These are phyloP conservation scores for Cutaneotrichosporon dermatis DNA, from an alignment of 1,284 basidiomycete genomes.

Conservation along the genomic window DNA sequence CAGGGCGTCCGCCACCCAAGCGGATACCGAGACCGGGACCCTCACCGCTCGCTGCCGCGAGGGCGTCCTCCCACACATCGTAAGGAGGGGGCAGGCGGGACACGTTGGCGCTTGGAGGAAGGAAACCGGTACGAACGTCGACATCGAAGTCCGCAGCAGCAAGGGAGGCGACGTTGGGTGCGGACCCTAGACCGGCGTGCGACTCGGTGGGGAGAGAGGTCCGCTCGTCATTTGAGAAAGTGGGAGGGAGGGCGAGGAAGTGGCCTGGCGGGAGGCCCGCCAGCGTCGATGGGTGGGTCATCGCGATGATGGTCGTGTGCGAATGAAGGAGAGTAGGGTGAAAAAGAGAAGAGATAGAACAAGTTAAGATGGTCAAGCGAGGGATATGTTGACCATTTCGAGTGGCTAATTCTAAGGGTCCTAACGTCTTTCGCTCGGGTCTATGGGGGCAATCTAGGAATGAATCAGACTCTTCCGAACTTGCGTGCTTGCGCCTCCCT, in stretches of 20 bases:
- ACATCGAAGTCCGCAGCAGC: conserved; percentile 94
- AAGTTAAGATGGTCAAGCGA: too few species aligned
- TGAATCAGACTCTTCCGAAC: too few species aligned
- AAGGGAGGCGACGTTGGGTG: conserved; percentile 72
- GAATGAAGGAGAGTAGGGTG: background rate
- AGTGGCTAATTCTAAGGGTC: too few species aligned
- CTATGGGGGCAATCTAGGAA: too few species aligned
- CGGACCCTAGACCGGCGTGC: conserved; percentile 37
- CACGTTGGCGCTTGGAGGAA: conserved; percentile 76
- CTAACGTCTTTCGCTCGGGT: too few species aligned
- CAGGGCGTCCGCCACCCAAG: conserved; percentile 54
- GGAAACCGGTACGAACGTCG: conserved; percentile 84
- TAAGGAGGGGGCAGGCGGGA: conserved; percentile 59
- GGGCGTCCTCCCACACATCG: conserved; percentile 64
- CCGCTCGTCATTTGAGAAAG: conserved; percentile 34
- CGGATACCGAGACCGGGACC: conserved; percentile 54
- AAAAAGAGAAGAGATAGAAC: background rate
- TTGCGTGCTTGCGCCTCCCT: too few species aligned
- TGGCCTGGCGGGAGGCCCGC: conserved; percentile 55
- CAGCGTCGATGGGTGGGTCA: background rate
- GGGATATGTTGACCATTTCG: too few species aligned
- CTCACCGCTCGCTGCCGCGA: conserved; percentile 52
- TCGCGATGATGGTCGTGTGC: background rate
- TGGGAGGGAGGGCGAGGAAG: conserved; percentile 62
- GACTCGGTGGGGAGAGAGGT: conserved; percentile 37